Percentiles rank a stretch among this genome's conserved stretches.
Evolutionary conservation across 495 filamentous ascomycete species (phyloP).

Genomic region (Penicilliopsis zonata): DNA sequence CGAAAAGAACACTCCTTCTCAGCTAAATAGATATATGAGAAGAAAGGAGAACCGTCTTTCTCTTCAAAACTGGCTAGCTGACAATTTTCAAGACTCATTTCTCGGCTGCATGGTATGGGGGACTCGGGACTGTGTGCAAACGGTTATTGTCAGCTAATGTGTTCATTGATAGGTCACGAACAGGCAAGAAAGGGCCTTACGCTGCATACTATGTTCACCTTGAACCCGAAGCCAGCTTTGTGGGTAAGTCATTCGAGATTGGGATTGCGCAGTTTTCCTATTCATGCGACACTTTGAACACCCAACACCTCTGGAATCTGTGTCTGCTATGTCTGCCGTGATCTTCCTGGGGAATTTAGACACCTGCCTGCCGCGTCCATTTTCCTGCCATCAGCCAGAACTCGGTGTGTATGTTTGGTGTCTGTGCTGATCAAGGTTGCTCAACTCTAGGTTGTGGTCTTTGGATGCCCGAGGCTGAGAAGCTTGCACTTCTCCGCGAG

Average conservation of each 20-base stretch:
- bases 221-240: conserved; percentile 45
- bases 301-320: no score
- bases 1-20: no score
- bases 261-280: no score
- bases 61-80: conserved; percentile 14
- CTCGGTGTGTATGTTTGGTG: no score
- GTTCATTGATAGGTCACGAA: conserved; percentile 52
- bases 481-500: conserved; percentile 51
- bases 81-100: conserved; percentile 50
- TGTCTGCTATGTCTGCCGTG: no score
- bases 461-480: conserved; percentile 57
- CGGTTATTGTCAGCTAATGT: conserved; percentile 12
- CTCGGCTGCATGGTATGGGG: conserved; percentile 61
- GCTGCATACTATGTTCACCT: conserved; percentile 71
- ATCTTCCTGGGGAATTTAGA: no score
- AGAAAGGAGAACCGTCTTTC: no score
- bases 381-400: no score
- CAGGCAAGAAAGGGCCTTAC: conserved; percentile 76
- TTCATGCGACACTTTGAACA: no score
- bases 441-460: conserved; percentile 57
- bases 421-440: background rate
- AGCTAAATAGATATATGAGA: no score
- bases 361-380: no score
- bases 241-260: conserved; percentile 41
- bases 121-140: conserved; percentile 1